Conservation (phyloP, 1,284 basidiomycete genomes). For the Boletus mariae region DNA sequence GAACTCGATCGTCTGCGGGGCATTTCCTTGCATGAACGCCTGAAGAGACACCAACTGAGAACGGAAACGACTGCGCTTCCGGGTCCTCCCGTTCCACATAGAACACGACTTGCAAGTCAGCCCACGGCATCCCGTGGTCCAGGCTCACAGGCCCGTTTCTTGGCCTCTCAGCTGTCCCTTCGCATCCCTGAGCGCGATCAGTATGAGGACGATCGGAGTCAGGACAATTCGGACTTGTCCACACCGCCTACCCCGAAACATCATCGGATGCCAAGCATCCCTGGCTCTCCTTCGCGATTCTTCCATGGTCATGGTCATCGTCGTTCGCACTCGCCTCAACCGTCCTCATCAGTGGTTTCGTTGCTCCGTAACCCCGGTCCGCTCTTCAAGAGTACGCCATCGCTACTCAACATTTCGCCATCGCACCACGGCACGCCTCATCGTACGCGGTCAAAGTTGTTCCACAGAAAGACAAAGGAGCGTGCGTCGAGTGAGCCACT, state of each 20-base stretch:
- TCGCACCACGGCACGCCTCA: constrained; percentile 32
- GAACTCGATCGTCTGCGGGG: constrained; percentile 31
- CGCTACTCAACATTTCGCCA: constrained; percentile 29
- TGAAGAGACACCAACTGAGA: constrained; percentile 25
- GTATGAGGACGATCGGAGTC: constrained; percentile 30
- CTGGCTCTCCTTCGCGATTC: constrained; percentile 31
- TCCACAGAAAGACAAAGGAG: constrained; percentile 35
- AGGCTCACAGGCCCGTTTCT: constrained; percentile 30
- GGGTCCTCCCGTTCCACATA: constrained; percentile 14
- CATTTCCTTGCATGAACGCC: constrained; percentile 29
- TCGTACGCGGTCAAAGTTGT: constrained; percentile 31
- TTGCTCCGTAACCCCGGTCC: constrained; percentile 34
- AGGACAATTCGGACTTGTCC: constrained; percentile 32
- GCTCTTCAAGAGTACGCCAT: constrained; percentile 35
- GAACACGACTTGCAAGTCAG: constrained; percentile 31
- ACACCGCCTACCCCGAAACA: constrained; percentile 33
- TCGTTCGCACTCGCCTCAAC: constrained; percentile 33
- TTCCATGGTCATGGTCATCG: constrained; percentile 15
- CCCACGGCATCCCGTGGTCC: constrained; percentile 28
- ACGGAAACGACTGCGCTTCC: constrained; percentile 4
- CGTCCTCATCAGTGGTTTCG: constrained; percentile 34
- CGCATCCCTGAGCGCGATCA: constrained; percentile 33
- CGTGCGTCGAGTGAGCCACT: constrained; percentile 32
- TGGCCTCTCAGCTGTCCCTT: constrained; percentile 32
- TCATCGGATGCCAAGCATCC: constrained; percentile 29